These are phyloP conservation scores for Ganoderma multipileum DNA, from an alignment of 1,284 basidiomycete genomes.

Conservation along the genomic window DNA sequence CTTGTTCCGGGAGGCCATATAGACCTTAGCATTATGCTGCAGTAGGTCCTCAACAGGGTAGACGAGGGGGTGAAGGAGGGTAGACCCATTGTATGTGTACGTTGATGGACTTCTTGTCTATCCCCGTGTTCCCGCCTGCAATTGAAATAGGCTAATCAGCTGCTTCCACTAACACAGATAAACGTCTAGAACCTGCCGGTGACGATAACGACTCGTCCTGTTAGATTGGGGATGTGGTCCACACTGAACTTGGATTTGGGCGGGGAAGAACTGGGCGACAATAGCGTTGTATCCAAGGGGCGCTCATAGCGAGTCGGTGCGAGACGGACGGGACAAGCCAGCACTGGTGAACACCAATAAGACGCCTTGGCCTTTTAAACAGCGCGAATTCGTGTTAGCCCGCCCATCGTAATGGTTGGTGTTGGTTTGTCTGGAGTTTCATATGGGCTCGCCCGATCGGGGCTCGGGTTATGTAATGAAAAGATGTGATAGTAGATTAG, in stretches of 20 bases:
- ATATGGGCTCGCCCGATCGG: neutral
- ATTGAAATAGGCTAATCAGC: too few species aligned
- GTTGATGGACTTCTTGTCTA: conserved; percentile 33
- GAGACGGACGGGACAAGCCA: too few species aligned
- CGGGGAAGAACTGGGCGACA: conserved; percentile 35
- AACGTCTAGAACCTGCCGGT: conserved; percentile 39
- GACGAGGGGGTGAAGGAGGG: neutral
- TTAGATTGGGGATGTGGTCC: conserved; percentile 57
- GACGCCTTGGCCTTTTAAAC: neutral
- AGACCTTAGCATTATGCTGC: conserved; percentile 56
- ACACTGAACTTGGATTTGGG: conserved; percentile 50
- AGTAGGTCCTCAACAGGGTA: conserved; percentile 40
- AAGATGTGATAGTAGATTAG: neutral
- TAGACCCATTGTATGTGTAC: neutral
- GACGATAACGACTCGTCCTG: conserved; percentile 49
- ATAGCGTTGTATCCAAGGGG: neutral
- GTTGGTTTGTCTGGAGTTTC: too few species aligned
- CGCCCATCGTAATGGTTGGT: neutral
- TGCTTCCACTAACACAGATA: neutral
- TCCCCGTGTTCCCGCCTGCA: neutral
- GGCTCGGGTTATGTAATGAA: neutral
- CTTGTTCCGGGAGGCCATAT: conserved; percentile 52
- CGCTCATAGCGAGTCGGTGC: too few species aligned
- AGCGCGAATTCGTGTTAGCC: neutral
- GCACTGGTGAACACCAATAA: too few species aligned